Evolutionary conservation across 495 filamentous ascomycete genomes (phyloP).

Genomic region (Penicillium coffeae): DNA sequence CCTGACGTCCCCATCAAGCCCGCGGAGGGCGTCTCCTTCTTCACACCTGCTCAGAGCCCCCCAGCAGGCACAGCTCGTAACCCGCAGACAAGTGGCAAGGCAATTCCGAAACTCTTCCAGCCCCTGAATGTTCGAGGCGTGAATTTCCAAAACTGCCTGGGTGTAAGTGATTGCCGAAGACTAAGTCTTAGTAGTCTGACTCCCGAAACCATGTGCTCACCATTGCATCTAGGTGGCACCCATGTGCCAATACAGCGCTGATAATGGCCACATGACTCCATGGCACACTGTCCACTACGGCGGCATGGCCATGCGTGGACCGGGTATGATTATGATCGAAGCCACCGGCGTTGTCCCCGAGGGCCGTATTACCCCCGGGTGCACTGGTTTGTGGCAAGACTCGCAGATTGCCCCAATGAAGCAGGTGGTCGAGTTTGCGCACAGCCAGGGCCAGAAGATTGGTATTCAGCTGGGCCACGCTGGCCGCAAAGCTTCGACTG

Average conservation of each 20-base stretch:
- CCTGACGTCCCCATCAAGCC: conserved; percentile 38
- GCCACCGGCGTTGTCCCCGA: conserved; percentile 66
- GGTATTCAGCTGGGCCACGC: conserved; percentile 76
- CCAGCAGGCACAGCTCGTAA: conserved; percentile 62
- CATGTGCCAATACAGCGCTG: conserved; percentile 66
- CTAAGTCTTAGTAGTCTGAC: neutral
- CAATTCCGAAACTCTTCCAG: conserved; percentile 66
- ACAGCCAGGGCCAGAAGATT: conserved; percentile 67
- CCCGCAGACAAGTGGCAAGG: conserved; percentile 52
- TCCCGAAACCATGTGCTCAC: conserved; percentile 10
- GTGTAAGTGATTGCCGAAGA: conserved; percentile 31
- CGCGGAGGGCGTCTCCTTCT: conserved; percentile 59
- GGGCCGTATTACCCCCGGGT: conserved; percentile 74
- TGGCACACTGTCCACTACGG: conserved; percentile 61
- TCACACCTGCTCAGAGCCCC: conserved; percentile 61
- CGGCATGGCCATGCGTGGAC: conserved; percentile 61
- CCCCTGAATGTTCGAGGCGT: conserved; percentile 57
- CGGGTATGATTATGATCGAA: conserved; percentile 67
- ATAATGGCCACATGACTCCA: conserved; percentile 57
- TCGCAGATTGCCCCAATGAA: conserved; percentile 61
- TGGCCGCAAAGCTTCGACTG: conserved; percentile 67
- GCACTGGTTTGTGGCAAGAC: conserved; percentile 71
- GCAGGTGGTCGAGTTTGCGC: conserved; percentile 63
- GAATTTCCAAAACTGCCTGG: conserved; percentile 59
- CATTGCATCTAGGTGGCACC: conserved; percentile 43